These are phyloP conservation scores for Alopecurus myosuroides DNA, from an alignment of 176 grass and related monocot species.

Conservation along the genomic window DNA sequence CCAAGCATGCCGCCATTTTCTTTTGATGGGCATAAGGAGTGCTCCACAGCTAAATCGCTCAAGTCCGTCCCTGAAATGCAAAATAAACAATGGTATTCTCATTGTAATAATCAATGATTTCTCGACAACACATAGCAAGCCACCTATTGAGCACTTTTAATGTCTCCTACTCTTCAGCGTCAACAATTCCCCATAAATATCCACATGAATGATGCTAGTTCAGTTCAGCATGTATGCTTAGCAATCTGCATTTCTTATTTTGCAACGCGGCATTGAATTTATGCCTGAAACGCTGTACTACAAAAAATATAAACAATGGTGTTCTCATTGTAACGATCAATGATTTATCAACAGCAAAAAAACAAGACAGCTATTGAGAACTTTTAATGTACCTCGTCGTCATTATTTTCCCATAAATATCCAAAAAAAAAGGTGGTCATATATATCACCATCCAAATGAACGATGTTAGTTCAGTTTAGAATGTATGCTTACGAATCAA, in stretches of 20 bases:
- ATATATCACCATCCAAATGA: not conserved
- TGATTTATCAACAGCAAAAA: too few relatives aligned
- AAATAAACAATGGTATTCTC: not conserved
- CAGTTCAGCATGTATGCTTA: not conserved
- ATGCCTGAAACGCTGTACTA: not conserved
- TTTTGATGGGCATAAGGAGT: slow-evolving; percentile 94
- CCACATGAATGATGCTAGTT: not conserved
- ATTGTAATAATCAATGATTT: not conserved
- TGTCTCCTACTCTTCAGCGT: not conserved
- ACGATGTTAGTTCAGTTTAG: not conserved
- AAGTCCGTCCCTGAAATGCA: slow-evolving; percentile 68
- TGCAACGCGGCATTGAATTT: not conserved
- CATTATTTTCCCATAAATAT: not conserved
- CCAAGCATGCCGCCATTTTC: slow-evolving; percentile 98
- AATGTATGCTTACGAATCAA: not conserved
- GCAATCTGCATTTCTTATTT: not conserved
- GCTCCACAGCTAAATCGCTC: slow-evolving; percentile 84
- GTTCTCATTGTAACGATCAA: too few relatives aligned
- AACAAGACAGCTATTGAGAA: too few relatives aligned
- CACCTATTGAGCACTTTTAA: not conserved
- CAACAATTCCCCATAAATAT: not conserved
- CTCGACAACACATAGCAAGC: not conserved
- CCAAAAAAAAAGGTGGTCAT: not conserved
- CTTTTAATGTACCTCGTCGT: too few relatives aligned
- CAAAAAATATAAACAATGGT: too few relatives aligned